Evolutionary conservation across 1,284 basidiomycete species (phyloP), one percentile per base, ranked within the genome.

Genomic region (Cutaneotrichosporon dermatis): DNA sequence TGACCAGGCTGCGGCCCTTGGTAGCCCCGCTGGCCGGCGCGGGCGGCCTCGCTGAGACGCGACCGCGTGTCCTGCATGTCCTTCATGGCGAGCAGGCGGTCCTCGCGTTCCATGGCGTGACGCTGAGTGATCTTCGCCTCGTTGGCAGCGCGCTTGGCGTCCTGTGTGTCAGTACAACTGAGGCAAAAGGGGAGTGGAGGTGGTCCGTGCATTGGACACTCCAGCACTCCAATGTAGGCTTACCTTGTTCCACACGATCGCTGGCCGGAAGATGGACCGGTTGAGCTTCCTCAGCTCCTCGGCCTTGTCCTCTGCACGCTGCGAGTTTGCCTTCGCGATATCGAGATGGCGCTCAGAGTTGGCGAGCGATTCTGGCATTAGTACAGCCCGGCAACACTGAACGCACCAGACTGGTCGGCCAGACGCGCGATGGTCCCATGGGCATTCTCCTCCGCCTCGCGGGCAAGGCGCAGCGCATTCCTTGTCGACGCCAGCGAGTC

Each of bases 261-360:
- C 90, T 1, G 92, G 93, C 15, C 89, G 85, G 82, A 99, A 98
- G 77, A 99, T 99, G 54, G 92, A 74, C 57, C 71, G 62, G 62
- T 75, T 76, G 62, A 99, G 86, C 73, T 92, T 84, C 75, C 92
- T 93, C 61, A 99, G 87, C 79, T 98, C 93, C 65, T 88, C 88
- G 6, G 94, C 92, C 77, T 87, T 92, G 80, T 99, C 96, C 65
- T 89, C 89, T 15, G 96, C 95, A 5, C 91, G 86, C 54, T 83
- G 81, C 34, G 91, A 89, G 78, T 96, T 88, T 11, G 90, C 89
- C 80, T 93, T 98, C 61, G 94, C 84, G 58, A 96, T 85, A 75
- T 99, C 96, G 59, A 99, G 84, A 79, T 98, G 90, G 62, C 92
- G 88, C 77, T 99, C 95, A 13, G 95, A 96, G 76, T 94, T 92